Percentiles rank a stretch among this genome's conserved stretches.
These are phyloP conservation scores for Solanum rostratum DNA, from an alignment of 257 asterid genomes.

Conservation along the genomic window DNA sequence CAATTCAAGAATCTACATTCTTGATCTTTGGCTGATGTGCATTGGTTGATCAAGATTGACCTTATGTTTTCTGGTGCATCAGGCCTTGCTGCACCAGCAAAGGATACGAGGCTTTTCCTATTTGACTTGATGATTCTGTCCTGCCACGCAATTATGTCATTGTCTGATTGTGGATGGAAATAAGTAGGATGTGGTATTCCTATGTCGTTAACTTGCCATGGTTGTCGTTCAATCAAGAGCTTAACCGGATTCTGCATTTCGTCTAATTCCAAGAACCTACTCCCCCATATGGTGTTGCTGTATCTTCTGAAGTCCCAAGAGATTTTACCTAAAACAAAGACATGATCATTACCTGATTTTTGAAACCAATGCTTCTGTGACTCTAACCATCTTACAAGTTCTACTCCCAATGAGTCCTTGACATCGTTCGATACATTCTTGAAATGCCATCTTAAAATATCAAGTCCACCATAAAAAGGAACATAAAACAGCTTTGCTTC, in stretches of 20 bases:
- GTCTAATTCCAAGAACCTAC: conserved; percentile 44
- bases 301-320: conserved; percentile 63
- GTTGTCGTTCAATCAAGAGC: conserved; percentile 55
- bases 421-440: conserved; percentile 36
- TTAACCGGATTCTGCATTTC: conserved; percentile 69
- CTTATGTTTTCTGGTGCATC: conserved; percentile 31
- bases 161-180: conserved; percentile 59
- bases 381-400: conserved; percentile 48
- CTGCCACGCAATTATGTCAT: conserved; percentile 50
- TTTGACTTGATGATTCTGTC: conserved; percentile 14
- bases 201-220: conserved; percentile 51
- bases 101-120: conserved; percentile 28
- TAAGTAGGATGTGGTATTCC: conserved; percentile 66
- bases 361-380: conserved; percentile 36
- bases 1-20: conserved; percentile 45
- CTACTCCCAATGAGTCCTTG: conserved; percentile 39
- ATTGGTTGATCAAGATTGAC: conserved; percentile 38
- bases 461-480: conserved; percentile 67
- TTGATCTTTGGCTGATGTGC: conserved; percentile 14
- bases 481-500: conserved; percentile 54
- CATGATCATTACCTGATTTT: conserved; percentile 53
- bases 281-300: conserved; percentile 39
- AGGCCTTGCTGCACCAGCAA: conserved; percentile 63
- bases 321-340: conserved; percentile 57
- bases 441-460: conserved; percentile 68